phyloP scores from a whole-genome alignment of 2,329 filamentous ascomycete species.

The Alternaria sp. region DNA sequence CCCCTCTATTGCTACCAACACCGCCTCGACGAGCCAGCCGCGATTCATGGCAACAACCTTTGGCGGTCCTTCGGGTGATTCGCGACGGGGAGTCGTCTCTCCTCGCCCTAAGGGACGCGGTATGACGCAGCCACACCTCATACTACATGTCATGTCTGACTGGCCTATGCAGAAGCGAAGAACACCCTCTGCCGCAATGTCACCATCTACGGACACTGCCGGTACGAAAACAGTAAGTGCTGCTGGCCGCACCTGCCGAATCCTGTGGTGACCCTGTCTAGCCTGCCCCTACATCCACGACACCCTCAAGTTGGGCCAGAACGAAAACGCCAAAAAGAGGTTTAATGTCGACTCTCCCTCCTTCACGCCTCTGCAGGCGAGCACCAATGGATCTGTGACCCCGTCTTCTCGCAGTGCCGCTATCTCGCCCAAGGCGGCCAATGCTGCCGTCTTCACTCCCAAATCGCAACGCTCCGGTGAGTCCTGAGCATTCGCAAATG shows the following conservation, averaged over 20 bases:
- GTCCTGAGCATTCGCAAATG: constrained; percentile 19
- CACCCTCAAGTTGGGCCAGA: constrained; percentile 65
- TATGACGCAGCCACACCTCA: constrained; percentile 30
- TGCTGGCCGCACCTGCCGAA: constrained; percentile 7
- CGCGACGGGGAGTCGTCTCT: constrained; percentile 51
- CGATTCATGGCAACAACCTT: constrained; percentile 48
- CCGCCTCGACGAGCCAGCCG: constrained; percentile 22
- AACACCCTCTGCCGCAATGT: constrained; percentile 93
- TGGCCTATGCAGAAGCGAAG: constrained; percentile 65
- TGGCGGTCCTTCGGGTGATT: constrained; percentile 47
- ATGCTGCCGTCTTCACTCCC: constrained; percentile 83
- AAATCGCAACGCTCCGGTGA: constrained; percentile 58
- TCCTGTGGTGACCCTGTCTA: constrained; percentile 29
- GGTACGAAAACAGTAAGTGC: constrained; percentile 77
- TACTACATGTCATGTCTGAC: constrained; percentile 27
- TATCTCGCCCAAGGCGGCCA: constrained; percentile 90
- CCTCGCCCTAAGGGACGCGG: constrained; percentile 53
- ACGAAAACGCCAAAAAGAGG: constrained; percentile 69
- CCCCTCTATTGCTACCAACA: constrained; percentile 21
- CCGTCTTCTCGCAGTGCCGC: constrained; percentile 69
- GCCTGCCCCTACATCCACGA: constrained; percentile 87
- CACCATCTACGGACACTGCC: constrained; percentile 89
- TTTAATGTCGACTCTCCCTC: constrained; percentile 96
- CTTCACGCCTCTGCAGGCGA: constrained; percentile 75
- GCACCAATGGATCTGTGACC: constrained; percentile 54